phyloP scores from a whole-genome alignment of 768 basidiomycete genomes.

The Suillus placidus region DNA sequence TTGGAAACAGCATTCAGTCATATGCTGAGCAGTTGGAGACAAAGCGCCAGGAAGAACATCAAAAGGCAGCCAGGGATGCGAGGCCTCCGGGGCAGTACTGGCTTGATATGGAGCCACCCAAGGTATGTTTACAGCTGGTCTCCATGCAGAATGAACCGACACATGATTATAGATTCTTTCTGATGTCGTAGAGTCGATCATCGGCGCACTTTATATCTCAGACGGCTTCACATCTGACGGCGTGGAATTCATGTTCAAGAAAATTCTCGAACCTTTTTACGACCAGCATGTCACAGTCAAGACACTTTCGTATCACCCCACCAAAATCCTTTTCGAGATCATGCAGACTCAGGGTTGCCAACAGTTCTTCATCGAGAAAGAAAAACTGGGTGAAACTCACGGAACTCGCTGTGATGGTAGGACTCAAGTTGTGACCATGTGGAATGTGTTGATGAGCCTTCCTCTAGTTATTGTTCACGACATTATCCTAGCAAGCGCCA shows the following conservation, averaged over 20 bases:
- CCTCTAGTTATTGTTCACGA: conserved; percentile 68
- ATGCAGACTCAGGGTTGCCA: conserved; percentile 75
- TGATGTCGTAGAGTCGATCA: conserved; percentile 77
- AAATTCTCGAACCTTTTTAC: conserved; percentile 75
- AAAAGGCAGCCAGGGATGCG: conserved; percentile 48
- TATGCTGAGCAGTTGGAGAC: conserved; percentile 54
- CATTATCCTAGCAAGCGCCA: conserved; percentile 59
- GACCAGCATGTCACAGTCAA: conserved; percentile 73
- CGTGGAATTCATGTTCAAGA: conserved; percentile 65
- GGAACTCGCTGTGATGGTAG: conserved; percentile 56
- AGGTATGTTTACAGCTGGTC: conserved; percentile 47
- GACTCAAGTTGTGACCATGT: conserved; percentile 19
- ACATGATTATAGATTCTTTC: conserved; percentile 58
- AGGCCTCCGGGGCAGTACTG: conserved; percentile 72
- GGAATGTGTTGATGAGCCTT: conserved; percentile 20
- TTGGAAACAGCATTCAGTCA: conserved; percentile 51
- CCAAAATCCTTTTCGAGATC: conserved; percentile 71
- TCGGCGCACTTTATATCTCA: conserved; percentile 80
- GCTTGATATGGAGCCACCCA: conserved; percentile 76
- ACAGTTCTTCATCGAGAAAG: conserved; percentile 61
- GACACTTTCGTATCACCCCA: conserved; percentile 77
- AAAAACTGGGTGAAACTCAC: conserved; percentile 38
- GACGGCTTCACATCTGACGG: conserved; percentile 69
- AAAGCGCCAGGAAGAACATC: conserved; percentile 50
- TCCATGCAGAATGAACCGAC: conserved; percentile 10